Percentiles rank a stretch among this genome's conserved stretches.
Conservation (phyloP, 148 eudicot species). For the Agrostemma githago region DNA sequence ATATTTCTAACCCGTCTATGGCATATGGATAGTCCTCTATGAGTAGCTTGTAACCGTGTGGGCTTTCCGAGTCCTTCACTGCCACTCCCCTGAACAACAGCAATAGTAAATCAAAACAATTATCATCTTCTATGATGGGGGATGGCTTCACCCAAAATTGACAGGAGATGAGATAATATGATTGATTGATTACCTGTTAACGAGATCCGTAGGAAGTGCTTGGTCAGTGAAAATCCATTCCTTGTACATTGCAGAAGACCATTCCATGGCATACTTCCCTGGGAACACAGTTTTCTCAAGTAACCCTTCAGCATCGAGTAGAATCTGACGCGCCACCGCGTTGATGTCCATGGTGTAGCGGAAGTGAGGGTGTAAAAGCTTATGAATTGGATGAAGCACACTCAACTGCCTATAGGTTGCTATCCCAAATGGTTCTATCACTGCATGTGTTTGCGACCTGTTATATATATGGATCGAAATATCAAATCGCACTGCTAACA, state of each 20-base stretch:
- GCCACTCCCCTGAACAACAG: slow-evolving; percentile 77
- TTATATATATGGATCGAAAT: neutral
- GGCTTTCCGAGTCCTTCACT: slow-evolving; percentile 49
- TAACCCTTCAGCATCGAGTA: slow-evolving; percentile 64
- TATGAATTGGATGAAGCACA: slow-evolving; percentile 74
- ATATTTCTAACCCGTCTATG: slow-evolving; percentile 76
- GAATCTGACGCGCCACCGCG: slow-evolving; percentile 61
- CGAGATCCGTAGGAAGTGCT: slow-evolving; percentile 76
- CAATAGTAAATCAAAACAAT: neutral
- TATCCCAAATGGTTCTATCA: slow-evolving; percentile 69
- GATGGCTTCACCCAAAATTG: neutral
- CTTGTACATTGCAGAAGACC: slow-evolving; percentile 49
- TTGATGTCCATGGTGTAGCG: slow-evolving; percentile 72
- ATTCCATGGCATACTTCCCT: slow-evolving; percentile 51
- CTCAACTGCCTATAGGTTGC: slow-evolving; percentile 79
- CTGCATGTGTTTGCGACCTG: slow-evolving; percentile 74
- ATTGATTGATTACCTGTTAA: slow-evolving; percentile 50
- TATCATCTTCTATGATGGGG: neutral
- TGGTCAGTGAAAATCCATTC: slow-evolving; percentile 73
- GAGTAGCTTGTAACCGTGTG: slow-evolving; percentile 52
- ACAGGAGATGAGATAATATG: neutral
- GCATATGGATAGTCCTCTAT: slow-evolving; percentile 91
- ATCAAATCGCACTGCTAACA: neutral
- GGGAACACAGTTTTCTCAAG: slow-evolving; percentile 69
- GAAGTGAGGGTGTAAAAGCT: slow-evolving; percentile 79